Percentiles rank a stretch among this genome's conserved stretches.
Evolutionary conservation across 2,329 filamentous ascomycete species (phyloP).

Genomic region (Periconia sp.): DNA sequence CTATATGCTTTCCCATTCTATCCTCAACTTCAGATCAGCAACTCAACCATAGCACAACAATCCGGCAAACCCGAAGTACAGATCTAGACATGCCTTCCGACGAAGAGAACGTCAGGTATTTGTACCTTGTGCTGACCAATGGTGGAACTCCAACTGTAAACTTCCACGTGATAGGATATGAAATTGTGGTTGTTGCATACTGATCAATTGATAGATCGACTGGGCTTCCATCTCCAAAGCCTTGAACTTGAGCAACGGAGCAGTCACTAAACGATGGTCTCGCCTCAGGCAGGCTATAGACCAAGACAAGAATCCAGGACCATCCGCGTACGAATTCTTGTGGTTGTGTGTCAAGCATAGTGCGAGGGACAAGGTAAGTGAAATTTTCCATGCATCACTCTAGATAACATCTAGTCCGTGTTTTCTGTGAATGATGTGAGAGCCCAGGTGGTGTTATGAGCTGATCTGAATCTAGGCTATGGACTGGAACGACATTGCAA

Average conservation of each 20-base stretch:
- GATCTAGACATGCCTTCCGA: conserved; percentile 32
- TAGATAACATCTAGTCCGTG: no score
- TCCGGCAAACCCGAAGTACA: not conserved
- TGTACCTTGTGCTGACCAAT: conserved; percentile 37
- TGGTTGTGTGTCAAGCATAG: conserved; percentile 39
- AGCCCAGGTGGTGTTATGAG: not conserved
- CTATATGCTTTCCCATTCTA: not conserved
- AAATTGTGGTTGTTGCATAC: no score
- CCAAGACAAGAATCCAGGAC: conserved; percentile 19
- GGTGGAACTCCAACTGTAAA: conserved; percentile 28
- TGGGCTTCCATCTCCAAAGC: conserved; percentile 29
- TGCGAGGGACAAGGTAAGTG: conserved; percentile 27
- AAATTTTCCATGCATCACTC: no score
- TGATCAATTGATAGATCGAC: conserved; percentile 38
- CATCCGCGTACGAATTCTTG: conserved; percentile 27
- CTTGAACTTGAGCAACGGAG: conserved; percentile 32
- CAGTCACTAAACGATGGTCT: conserved; percentile 40
- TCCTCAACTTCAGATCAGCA: not conserved
- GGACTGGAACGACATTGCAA: conserved; percentile 39
- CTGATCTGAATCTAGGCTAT: conserved; percentile 8
- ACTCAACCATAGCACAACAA: conserved; percentile 1
- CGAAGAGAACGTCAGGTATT: conserved; percentile 35
- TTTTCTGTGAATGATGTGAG: no score
- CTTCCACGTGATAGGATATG: no score
- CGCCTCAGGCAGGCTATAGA: conserved; percentile 37